Evolutionary conservation across 352 stramenopile genomes (phyloP), one percentile per base, ranked within the genome.

Genomic region (Phytophthora pistaciae): DNA sequence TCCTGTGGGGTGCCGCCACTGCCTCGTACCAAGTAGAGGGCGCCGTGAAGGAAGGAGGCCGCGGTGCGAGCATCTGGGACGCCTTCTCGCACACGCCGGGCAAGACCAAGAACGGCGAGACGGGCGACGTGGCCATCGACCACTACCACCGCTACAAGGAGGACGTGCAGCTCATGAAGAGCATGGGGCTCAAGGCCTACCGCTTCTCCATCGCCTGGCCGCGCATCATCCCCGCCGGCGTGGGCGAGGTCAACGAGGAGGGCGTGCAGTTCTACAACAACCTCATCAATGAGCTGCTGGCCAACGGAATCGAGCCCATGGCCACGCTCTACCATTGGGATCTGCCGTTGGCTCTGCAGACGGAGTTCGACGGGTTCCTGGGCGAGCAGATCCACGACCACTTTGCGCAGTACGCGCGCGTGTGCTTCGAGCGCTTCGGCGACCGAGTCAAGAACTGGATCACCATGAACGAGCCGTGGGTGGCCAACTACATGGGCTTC

Each of bases 11-110:
- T 36, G 82, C 80, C 13, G 89, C 93, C 33, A 98, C 93, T 1
- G 93, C 93, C 23, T 80, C 87, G 46, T 98, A 98, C 82, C 94
- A 98, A 84, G 91, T 98, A 49, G 95, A 99, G 82, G 96, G 95
- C 27, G 94, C 79, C 5, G 70, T 79, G 29, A 70, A 94, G 29
- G 84, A 93, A 70, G 94, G 88, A 54, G 92, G 92, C 21, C 80
- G 92, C 16, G 91, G 91, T 50, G 60, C 79, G 48, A 82, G 79
- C 57, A 98, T 98, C 60, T 98, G 95, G 95, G 95, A 98, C 79
- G 87, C 82, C 13, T 98, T 94, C 75, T 88, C 82, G 42, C 64
- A 84, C 65, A 76, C 86, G 62, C 78, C 83, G 1, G 80, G 79
- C 44, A 94, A 92, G 55, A 82, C 92, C 2, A 57, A 79, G 46